These are phyloP conservation scores for Monosporozyma yasuniensis DNA, from an alignment of 805 yeast species.

Conservation along the genomic window DNA sequence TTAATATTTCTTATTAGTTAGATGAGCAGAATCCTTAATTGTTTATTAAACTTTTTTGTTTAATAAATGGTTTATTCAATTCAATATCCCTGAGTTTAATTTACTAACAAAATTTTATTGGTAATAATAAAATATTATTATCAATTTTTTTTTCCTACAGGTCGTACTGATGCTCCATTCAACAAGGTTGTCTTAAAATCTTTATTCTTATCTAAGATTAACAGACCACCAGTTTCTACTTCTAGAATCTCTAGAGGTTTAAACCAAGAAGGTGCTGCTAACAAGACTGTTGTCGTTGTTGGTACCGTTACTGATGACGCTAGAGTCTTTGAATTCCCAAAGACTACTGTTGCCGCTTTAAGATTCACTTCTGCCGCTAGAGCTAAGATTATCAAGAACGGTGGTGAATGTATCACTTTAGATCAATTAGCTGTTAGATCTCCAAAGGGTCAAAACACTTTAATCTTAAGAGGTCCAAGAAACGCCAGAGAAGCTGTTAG, in stretches of 20 bases:
- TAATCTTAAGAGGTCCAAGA: slow-evolving; percentile 98
- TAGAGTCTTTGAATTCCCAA: slow-evolving; percentile 91
- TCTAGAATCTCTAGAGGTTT: slow-evolving; percentile 83
- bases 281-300: slow-evolving; percentile 93
- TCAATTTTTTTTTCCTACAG: slow-evolving; percentile 32
- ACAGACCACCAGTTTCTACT: slow-evolving; percentile 99
- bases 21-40: slow-evolving; percentile 43
- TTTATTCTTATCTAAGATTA: slow-evolving; percentile 94
- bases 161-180: slow-evolving; percentile 99
- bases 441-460: slow-evolving; percentile 99
- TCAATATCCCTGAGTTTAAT: slow-evolving; percentile 1
- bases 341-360: slow-evolving; percentile 97
- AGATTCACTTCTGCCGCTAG: slow-evolving; percentile 99
- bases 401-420: slow-evolving; percentile 99
- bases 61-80: background rate
- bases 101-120: slow-evolving; percentile 19
- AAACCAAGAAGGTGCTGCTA: slow-evolving; percentile 72
- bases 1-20: background rate
- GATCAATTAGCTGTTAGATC: slow-evolving; percentile 99
- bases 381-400: slow-evolving; percentile 94
- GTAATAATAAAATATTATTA: slow-evolving; percentile 25
- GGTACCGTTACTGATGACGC: slow-evolving; percentile 98
- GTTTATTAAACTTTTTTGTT: slow-evolving; percentile 2
- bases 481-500: slow-evolving; percentile 98
- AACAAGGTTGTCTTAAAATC: slow-evolving; percentile 93